Conservation (phyloP, 1,284 basidiomycete genomes). For the Ganoderma multipileum region DNA sequence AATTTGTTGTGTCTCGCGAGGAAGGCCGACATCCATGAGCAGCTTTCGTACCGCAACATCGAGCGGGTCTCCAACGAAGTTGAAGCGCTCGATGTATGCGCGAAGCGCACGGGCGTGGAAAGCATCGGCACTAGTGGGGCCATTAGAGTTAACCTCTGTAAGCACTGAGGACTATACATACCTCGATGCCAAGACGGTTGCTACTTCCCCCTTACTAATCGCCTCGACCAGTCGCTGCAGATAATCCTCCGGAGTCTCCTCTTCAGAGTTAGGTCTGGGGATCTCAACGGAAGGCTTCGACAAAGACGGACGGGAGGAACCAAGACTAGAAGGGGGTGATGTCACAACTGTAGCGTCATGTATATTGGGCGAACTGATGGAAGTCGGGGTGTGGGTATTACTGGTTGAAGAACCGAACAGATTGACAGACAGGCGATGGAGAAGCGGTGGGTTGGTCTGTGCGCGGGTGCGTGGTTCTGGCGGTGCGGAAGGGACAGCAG, state of each 20-base stretch:
- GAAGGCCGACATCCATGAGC: conserved; percentile 91
- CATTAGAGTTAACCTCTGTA: background rate
- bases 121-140: conserved; percentile 65
- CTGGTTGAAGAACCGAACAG: conserved; percentile 60
- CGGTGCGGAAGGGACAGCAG: conserved; percentile 27
- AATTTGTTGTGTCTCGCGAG: conserved; percentile 97
- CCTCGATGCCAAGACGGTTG: conserved; percentile 83
- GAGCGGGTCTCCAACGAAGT: conserved; percentile 84
- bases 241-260: conserved; percentile 78
- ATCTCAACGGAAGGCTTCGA: conserved; percentile 52
- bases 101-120: conserved; percentile 79
- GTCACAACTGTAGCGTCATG: conserved; percentile 32
- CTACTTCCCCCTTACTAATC: conserved; percentile 81
- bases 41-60: conserved; percentile 93
- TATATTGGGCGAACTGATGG: conserved; percentile 37
- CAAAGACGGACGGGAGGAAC: conserved; percentile 55
- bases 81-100: conserved; percentile 80
- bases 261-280: conserved; percentile 58
- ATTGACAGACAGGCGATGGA: conserved; percentile 75
- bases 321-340: conserved; percentile 45
- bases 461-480: conserved; percentile 55
- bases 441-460: conserved; percentile 72
- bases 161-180: conserved; percentile 41
- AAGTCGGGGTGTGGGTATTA: conserved; percentile 37
- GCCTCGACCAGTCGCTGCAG: conserved; percentile 65